Evolutionary conservation across 106 monocot genomes (phyloP), one percentile per base, ranked within the genome.

Genomic region (Acanthochlamys bracteata): DNA sequence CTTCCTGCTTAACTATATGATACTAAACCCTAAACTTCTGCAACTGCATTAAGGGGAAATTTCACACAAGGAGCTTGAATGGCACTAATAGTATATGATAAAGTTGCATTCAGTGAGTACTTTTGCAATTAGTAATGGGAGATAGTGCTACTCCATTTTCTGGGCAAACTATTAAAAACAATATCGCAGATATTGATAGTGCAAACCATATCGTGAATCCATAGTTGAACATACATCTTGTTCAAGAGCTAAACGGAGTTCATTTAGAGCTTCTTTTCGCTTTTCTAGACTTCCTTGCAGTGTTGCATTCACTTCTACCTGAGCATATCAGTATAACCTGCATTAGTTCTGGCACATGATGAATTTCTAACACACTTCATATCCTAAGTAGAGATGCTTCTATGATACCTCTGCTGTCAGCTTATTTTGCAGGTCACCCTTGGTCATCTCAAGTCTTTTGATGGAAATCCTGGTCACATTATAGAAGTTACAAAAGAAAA

Each of bases 371-470:
- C 9, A 26, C n/a, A 10, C 24, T 58, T 22, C 20, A 3, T 17
- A 49, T 25, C 2, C 0, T 21, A 19, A 49, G 15, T 17, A 49
- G 2, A 10, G 17, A 14, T 49, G 12, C 49, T 49, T 49, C 17
- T 9, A 49, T 14, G 49, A 49, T 69, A 96, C 96, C 90, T 96
- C 96, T 68, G 84, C 75, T 53, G 69, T 25, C 70, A 96, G 57
- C 80, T 88, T 88, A 49, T 10, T 69, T 82, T 85, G 74, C 66
- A 96, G 76, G 61, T 88, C 87, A 47, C 27, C 76, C 67, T 91
- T 91, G n/a, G 64, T 73, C 20, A 41, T 76, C 76, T 88, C 96
- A 69, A 96, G 96, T 40, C 66, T 85, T 61, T 83, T 73, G 76
- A 96, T 69, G 57, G 74, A 63, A 71, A 11, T 66, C 74, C 88